Evolutionary conservation across 2,329 filamentous ascomycete genomes (phyloP).

Genomic region (Coleophoma crateriformis): DNA sequence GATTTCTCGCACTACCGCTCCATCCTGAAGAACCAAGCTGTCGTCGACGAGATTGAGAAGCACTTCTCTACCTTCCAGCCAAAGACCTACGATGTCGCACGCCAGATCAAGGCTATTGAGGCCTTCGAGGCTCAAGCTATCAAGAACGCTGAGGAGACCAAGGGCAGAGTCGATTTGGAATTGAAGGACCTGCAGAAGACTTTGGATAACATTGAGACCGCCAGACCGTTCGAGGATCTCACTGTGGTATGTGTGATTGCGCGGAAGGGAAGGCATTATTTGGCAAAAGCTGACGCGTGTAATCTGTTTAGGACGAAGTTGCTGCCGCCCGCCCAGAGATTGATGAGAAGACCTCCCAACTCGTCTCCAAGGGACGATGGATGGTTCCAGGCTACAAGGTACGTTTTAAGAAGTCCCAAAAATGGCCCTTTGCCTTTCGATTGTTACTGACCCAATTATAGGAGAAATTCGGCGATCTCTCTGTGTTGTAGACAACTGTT

Average conservation of each 20-base stretch:
- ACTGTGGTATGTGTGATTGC: constrained; percentile 72
- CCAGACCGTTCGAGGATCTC: constrained; percentile 91
- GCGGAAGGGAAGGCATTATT: background rate
- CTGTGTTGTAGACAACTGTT: constrained; percentile 67
- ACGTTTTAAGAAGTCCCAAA: constrained; percentile 29
- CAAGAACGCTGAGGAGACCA: constrained; percentile 95
- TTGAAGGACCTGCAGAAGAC: constrained; percentile 91
- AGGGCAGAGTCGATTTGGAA: constrained; percentile 92
- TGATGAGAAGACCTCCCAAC: constrained; percentile 90
- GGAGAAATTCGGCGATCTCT: constrained; percentile 99
- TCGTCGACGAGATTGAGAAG: constrained; percentile 96
- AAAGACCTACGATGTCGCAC: constrained; percentile 81
- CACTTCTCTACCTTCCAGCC: constrained; percentile 91
- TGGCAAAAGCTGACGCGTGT: constrained; percentile 7
- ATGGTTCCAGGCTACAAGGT: constrained; percentile 98
- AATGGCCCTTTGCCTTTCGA: background rate
- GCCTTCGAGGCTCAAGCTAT: constrained; percentile 95
- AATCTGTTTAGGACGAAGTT: constrained; percentile 72
- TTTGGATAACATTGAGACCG: constrained; percentile 93
- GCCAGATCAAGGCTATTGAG: constrained; percentile 97
- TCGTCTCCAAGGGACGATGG: constrained; percentile 98
- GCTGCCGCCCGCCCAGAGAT: constrained; percentile 91
- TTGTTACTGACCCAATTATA: constrained; percentile 47
- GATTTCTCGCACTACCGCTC: constrained; percentile 93
- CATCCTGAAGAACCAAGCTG: constrained; percentile 89